Evolutionary conservation across 768 basidiomycete species (phyloP), one percentile per base, ranked within the genome.

Genomic region (Boletus rex-veris): DNA sequence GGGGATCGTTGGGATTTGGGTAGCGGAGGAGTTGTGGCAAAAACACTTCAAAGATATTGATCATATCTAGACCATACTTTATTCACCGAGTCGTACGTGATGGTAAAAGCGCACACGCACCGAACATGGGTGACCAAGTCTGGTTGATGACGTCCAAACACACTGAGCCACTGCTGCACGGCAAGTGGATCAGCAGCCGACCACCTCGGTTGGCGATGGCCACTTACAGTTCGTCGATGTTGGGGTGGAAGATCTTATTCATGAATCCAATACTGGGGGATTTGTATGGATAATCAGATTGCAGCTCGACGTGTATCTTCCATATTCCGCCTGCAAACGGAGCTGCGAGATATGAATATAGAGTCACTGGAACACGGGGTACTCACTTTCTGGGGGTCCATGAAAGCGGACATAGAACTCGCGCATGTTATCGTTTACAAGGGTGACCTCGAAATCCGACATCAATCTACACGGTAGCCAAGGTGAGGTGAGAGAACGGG

Each of bases 201-300:
- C 21, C 6, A 19, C 49, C n/a, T 52, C 41, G n/a, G 39, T 35
- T 38, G 30, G 52, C 45, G 51, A 55, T 55, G n/a, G 35, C 1
- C 24, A 77, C 92, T 67, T 71, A 98, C 89, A 97, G 76, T 73
- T 99, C 97, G 74, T 99, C 97, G 66, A 99, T 99, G 68, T 99
- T 99, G 18, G 97, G 97, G 64, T 98, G 97, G 70, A 97, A 98
- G 71, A 99, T 98, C 88, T 98, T 98, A 82, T 99, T 99, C 92
- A 97, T 95, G 74, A 99, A 99, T 2, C 97, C 97, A 61, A 99
- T 99, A 68, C 92, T 94, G 6, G 97, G 97, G 28, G 92, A 96
- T 74, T 98, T 98, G 84, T 88, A 99, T 3, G 97, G 97, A 68
- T 98, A 99, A 72, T 97, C 93, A 59, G 98, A 93, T 21, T 96